Base-by-base conservation (phyloP, 495 filamentous ascomycete species). In the Aspergillus egyptiacus region DNA sequence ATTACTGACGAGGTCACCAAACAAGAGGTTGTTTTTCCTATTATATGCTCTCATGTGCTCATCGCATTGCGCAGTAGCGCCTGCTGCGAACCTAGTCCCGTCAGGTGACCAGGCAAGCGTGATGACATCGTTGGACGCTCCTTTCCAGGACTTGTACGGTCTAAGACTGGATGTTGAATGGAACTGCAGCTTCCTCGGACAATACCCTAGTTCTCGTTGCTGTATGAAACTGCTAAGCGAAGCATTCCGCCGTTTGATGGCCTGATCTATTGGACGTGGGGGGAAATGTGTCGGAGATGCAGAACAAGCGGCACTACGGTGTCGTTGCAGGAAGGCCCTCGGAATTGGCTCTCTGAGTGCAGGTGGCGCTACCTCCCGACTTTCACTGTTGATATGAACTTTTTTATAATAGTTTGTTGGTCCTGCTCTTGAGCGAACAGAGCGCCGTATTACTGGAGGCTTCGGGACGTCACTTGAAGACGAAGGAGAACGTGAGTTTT, bases 31-130 rank as follows among this genome's bases (percentile, higher is more conserved):
- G 18, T 85, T 83, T 0, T 76, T 75, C 37, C 84, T 77, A 56
- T 96, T 95, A 65, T 95, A 96, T 44, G 88, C 83, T 69, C 89
- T 85, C 49, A 86, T 88, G 44, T 83, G 76, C 0, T 76, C 62
- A 58, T 96, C 89, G 1, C 80, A 81, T 47, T 87, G 79, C 22
- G 86, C 82, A 2, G 83, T 81, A 2, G 87, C 85, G 2, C 90
- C 90, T 13, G 71, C 69, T 17, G 69, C 75, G 48, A 77, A 79
- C 24, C 47, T 63, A 0, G 61, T 67, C 1, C 74, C 74, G 59
- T 77, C 65, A 11, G 72, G 67, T 18, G 67, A 71, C 76, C 76
- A 80, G 6, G 69, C 67, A 32, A 74, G 54, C 22, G 63, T 58
- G 18, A 72, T 60, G 10, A 79, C 61, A 55, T 80, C 77, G 18